phyloP scores from a whole-genome alignment of 495 filamentous ascomycete genomes.

The Staphylotrichum longicolle region DNA sequence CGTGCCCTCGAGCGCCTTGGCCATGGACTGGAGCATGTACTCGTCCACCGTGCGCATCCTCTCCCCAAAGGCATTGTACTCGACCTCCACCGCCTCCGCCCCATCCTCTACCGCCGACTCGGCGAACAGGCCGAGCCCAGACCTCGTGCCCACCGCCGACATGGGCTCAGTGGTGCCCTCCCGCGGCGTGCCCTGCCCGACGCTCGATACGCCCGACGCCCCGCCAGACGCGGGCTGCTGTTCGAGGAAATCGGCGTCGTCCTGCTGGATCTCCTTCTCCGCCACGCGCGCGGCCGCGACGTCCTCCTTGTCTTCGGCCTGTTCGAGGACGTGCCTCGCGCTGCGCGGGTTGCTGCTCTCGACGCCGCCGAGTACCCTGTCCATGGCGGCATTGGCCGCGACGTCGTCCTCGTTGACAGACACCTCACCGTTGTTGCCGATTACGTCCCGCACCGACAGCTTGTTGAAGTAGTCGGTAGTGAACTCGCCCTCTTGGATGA shows the following conservation, averaged over 20 bases:
- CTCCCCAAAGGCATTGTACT: slow-evolving; percentile 56
- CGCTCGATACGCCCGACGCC: slow-evolving; percentile 46
- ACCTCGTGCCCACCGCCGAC: slow-evolving; percentile 25
- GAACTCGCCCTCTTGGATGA: slow-evolving; percentile 98
- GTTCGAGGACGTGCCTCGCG: slow-evolving; percentile 67
- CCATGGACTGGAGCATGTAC: slow-evolving; percentile 77
- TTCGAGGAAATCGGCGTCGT: slow-evolving; percentile 91
- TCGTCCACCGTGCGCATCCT: slow-evolving; percentile 69
- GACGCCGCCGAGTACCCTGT: slow-evolving; percentile 69
- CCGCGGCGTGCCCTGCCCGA: slow-evolving; percentile 46
- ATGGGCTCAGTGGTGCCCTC: slow-evolving; percentile 39
- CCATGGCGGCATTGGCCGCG: slow-evolving; percentile 77
- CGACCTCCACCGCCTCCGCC: slow-evolving; percentile 45
- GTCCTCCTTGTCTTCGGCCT: slow-evolving; percentile 91
- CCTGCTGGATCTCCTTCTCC: slow-evolving; percentile 83
- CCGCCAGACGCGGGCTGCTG: slow-evolving; percentile 53
- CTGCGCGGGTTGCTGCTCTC: slow-evolving; percentile 46
- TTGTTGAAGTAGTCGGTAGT: slow-evolving; percentile 97
- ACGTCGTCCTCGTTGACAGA: slow-evolving; percentile 58
- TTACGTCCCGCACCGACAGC: slow-evolving; percentile 66
- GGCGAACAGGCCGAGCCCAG: slow-evolving; percentile 43
- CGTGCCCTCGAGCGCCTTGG: slow-evolving; percentile 72
- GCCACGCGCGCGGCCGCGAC: slow-evolving; percentile 81
- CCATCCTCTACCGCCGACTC: slow-evolving; percentile 31
- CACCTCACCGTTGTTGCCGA: slow-evolving; percentile 58